Evolutionary conservation across 2,329 filamentous ascomycete species (phyloP).

Genomic region (Penicillium paneum): DNA sequence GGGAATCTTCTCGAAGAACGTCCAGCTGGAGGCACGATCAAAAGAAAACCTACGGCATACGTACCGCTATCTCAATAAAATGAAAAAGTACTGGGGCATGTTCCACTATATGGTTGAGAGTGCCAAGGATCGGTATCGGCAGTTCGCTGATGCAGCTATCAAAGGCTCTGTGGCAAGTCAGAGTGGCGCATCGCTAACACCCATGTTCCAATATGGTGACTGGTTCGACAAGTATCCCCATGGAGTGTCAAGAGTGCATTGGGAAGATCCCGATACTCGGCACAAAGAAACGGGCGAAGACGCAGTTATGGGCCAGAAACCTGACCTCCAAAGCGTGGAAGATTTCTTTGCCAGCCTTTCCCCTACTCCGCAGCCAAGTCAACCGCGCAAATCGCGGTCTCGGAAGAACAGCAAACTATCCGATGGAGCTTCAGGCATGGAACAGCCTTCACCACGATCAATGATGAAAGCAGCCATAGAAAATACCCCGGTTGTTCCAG

Average conservation of each 20-base stretch:
- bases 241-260: conserved; percentile 80
- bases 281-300: conserved; percentile 79
- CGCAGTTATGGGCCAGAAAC: conserved; percentile 81
- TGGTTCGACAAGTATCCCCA: conserved; percentile 97
- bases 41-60: conserved; percentile 85
- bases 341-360: conserved; percentile 86
- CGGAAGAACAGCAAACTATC: conserved; percentile 29
- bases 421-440: conserved; percentile 22
- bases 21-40: conserved; percentile 68
- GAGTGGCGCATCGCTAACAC: conserved; percentile 46
- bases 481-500: conserved; percentile 29
- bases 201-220: conserved; percentile 91
- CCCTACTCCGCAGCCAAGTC: conserved; percentile 52
- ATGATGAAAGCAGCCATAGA: conserved; percentile 31
- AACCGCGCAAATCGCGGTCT: conserved; percentile 44
- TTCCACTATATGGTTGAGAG: conserved; percentile 96
- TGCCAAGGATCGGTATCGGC: conserved; percentile 80
- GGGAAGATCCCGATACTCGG: conserved; percentile 68
- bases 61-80: conserved; percentile 83
- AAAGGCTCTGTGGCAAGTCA: conserved; percentile 54
- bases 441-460: conserved; percentile 29
- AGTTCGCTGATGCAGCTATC: conserved; percentile 75
- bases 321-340: conserved; percentile 87
- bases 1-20: conserved; percentile 83
- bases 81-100: conserved; percentile 99